phyloP scores from a whole-genome alignment of 345 rosid species.

The Psidium guajava region DNA sequence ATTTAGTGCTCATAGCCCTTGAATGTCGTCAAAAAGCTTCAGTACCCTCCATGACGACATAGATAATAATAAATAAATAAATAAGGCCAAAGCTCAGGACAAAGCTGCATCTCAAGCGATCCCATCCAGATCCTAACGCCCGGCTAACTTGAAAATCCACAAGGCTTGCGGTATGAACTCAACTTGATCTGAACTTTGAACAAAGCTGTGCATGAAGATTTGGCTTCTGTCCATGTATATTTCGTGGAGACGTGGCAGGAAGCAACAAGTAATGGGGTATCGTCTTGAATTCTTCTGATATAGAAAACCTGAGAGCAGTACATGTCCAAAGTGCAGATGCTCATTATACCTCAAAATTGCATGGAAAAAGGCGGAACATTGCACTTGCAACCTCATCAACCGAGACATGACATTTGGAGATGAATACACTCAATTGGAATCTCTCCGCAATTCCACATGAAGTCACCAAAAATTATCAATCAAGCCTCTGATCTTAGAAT shows the following conservation, averaged over 20 bases:
- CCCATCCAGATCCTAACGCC: background rate
- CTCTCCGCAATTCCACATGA: background rate
- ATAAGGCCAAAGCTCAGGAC: background rate
- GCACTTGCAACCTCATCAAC: background rate
- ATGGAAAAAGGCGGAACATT: background rate
- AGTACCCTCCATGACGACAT: background rate
- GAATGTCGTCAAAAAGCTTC: background rate
- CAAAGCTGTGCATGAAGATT: background rate
- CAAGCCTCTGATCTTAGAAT: constrained; percentile 16
- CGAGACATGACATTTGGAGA: background rate
- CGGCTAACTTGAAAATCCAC: background rate
- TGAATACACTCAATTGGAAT: background rate
- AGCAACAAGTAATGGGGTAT: background rate
- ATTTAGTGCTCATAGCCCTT: background rate
- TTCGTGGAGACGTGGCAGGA: background rate
- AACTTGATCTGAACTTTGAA: background rate
- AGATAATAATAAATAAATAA: background rate
- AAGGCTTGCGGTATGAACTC: background rate
- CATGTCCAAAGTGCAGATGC: background rate
- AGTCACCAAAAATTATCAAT: background rate
- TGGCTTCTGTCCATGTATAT: background rate
- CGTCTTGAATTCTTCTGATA: background rate
- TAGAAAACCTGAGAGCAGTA: background rate
- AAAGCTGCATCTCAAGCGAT: background rate
- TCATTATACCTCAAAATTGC: background rate